These are phyloP conservation scores for Calamus simplicifolius DNA, from an alignment of 176 grass and related monocot species.

Conservation along the genomic window DNA sequence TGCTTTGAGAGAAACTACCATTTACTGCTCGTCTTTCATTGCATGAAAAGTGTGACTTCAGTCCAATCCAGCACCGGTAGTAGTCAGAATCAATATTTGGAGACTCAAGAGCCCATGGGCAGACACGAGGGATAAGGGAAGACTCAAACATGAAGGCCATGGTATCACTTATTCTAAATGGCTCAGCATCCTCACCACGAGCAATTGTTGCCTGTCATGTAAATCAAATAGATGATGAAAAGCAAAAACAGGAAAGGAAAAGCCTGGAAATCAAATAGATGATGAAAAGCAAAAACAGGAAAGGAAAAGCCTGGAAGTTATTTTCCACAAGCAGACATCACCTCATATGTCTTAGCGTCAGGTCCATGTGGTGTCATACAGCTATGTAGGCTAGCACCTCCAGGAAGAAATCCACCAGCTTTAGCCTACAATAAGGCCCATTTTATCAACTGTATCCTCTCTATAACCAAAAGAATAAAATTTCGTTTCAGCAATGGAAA, in stretches of 20 bases:
- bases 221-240: not conserved
- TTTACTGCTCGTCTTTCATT: not conserved
- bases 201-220: slow-evolving; percentile 40
- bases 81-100: slow-evolving; percentile 52
- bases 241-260: not conserved
- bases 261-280: not conserved
- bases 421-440: slow-evolving; percentile 47
- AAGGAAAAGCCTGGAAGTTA: too few relatives aligned
- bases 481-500: not conserved
- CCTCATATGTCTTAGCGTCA: slow-evolving; percentile 86
- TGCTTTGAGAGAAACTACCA: not conserved
- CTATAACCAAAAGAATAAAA: too few relatives aligned
- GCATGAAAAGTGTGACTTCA: slow-evolving; percentile 60
- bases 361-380: slow-evolving; percentile 97
- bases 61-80: slow-evolving; percentile 84
- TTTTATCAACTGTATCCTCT: too few relatives aligned
- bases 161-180: slow-evolving; percentile 40
- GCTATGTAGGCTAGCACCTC: slow-evolving; percentile 83
- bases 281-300: not conserved
- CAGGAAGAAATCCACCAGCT: slow-evolving; percentile 84
- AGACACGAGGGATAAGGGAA: slow-evolving; percentile 59
- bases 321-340: slow-evolving; percentile 6
- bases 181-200: slow-evolving; percentile 24
- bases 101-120: slow-evolving; percentile 66
- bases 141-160: slow-evolving; percentile 98